These are phyloP conservation scores for Leucaena leucocephala DNA, from an alignment of 306 rosid species.

Conservation along the genomic window DNA sequence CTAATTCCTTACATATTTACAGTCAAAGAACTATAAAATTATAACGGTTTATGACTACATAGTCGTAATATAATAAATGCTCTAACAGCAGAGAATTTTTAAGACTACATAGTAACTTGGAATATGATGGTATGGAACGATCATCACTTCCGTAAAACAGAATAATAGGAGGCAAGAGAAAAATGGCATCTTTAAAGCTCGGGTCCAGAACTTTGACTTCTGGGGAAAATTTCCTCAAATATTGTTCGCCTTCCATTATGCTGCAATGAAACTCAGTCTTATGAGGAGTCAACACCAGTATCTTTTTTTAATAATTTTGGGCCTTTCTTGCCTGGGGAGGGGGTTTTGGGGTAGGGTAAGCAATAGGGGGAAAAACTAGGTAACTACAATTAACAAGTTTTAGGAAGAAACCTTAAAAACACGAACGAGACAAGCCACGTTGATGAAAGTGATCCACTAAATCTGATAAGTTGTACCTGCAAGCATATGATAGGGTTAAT, in stretches of 20 bases:
- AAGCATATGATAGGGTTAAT: conserved; percentile 36
- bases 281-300: background rate
- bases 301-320: background rate
- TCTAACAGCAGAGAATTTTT: conserved; percentile 6
- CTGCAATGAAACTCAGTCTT: no score
- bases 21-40: no score
- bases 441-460: conserved; percentile 85
- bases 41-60: no score
- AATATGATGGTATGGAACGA: conserved; percentile 77
- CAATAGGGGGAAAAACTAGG: background rate
- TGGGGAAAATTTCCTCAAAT: conserved; percentile 73
- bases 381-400: background rate
- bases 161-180: conserved; percentile 67
- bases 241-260: conserved; percentile 92
- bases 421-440: conserved; percentile 86
- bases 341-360: background rate
- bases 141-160: conserved; percentile 91
- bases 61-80: background rate
- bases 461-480: conserved; percentile 77
- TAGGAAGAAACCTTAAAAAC: conserved; percentile 68
- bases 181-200: conserved; percentile 48
- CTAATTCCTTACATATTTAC: no score
- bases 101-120: conserved; percentile 53
- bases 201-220: conserved; percentile 71
- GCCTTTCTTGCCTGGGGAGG: background rate